These are phyloP conservation scores for Elsinoe australis DNA, from an alignment of 2,329 filamentous ascomycete species.

Conservation along the genomic window DNA sequence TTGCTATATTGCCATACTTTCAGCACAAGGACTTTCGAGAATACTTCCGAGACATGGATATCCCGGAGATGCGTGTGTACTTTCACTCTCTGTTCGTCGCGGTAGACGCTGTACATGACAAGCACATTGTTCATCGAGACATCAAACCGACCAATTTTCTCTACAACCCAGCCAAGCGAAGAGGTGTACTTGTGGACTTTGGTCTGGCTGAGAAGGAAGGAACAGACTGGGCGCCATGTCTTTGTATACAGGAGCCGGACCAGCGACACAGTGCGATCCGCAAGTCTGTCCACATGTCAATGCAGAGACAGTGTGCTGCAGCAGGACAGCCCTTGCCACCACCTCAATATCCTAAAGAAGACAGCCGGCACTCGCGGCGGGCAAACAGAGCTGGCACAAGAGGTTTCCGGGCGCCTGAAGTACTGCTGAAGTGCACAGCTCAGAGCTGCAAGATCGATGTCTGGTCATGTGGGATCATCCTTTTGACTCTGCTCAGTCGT, in stretches of 20 bases:
- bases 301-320: slow-evolving; percentile 18
- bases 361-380: slow-evolving; percentile 76
- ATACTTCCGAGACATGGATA: slow-evolving; percentile 85
- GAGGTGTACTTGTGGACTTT: slow-evolving; percentile 95
- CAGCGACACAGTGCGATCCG: slow-evolving; percentile 53
- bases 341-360: slow-evolving; percentile 76
- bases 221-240: slow-evolving; percentile 67
- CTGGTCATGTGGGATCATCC: slow-evolving; percentile 94
- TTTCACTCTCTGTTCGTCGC: slow-evolving; percentile 82
- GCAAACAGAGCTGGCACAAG: slow-evolving; percentile 92
- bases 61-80: slow-evolving; percentile 81
- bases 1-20: slow-evolving; percentile 92
- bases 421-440: slow-evolving; percentile 92
- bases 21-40: slow-evolving; percentile 89
- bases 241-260: slow-evolving; percentile 62
- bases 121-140: slow-evolving; percentile 83
- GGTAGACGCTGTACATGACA: slow-evolving; percentile 71
- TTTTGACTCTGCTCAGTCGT: slow-evolving; percentile 85
- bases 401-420: slow-evolving; percentile 92
- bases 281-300: slow-evolving; percentile 49
- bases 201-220: slow-evolving; percentile 76
- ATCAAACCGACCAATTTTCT: slow-evolving; percentile 98
- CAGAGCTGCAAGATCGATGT: slow-evolving; percentile 90
- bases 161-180: slow-evolving; percentile 71
- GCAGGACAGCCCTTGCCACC: slow-evolving; percentile 29